These are phyloP conservation scores for Trichoderma simmonsii DNA, from an alignment of 2,329 filamentous ascomycete genomes.

Conservation along the genomic window DNA sequence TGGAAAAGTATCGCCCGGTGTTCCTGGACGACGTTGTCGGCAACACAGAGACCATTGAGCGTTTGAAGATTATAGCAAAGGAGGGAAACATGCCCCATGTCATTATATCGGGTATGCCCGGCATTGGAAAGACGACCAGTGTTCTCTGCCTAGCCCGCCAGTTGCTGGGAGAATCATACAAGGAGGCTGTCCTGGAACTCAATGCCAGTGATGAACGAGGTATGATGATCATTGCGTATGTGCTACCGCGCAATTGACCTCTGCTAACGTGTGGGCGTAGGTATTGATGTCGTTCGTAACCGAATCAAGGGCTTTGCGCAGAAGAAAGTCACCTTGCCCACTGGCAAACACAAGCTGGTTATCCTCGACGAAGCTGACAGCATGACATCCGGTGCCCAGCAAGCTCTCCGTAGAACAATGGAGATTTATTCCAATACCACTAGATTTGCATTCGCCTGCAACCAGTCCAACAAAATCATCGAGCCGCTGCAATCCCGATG, in stretches of 20 bases:
- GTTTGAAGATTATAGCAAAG: conserved; percentile 95
- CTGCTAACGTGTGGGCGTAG: conserved; percentile 36
- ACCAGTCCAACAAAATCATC: conserved; percentile 99
- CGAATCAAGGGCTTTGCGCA: conserved; percentile 98
- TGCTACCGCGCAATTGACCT: background rate
- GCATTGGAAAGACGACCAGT: conserved; percentile 97
- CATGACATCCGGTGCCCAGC: conserved; percentile 96
- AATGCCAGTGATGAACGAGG: conserved; percentile 95
- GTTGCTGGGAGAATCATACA: conserved; percentile 87
- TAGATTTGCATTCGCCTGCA: conserved; percentile 96
- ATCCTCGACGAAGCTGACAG: conserved; percentile 98
- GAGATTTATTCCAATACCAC: conserved; percentile 98
- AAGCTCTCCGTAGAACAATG: conserved; percentile 93
- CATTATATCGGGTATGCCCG: conserved; percentile 99
- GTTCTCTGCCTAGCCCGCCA: conserved; percentile 90
- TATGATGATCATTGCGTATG: conserved; percentile 49
- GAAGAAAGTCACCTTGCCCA: conserved; percentile 94
- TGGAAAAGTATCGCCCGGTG: conserved; percentile 94
- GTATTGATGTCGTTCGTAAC: conserved; percentile 96
- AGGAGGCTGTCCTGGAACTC: conserved; percentile 93
- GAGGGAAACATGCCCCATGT: conserved; percentile 99
- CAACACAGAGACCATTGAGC: conserved; percentile 96
- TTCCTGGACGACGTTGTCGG: conserved; percentile 96
- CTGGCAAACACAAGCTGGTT: conserved; percentile 89
- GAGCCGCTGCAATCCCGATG: conserved; percentile 97